phyloP scores from a whole-genome alignment of 2,329 filamentous ascomycete species.

The Ciborinia camelliae region DNA sequence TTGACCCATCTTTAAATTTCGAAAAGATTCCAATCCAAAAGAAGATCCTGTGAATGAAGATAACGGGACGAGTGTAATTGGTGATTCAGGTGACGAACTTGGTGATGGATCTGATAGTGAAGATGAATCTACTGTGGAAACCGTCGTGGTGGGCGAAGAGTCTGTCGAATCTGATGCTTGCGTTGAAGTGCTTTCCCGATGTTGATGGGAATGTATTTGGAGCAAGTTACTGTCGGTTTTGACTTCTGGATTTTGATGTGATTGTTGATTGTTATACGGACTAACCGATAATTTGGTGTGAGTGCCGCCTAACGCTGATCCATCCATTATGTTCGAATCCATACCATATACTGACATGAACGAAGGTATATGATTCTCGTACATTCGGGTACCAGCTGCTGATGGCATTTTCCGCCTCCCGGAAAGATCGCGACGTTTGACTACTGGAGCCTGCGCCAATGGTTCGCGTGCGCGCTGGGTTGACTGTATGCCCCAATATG shows the following conservation, averaged over 20 bases:
- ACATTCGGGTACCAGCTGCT: constrained; percentile 57
- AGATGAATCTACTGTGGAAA: constrained; percentile 89
- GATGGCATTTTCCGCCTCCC: constrained; percentile 53
- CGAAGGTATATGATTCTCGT: constrained; percentile 69
- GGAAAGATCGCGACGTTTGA: constrained; percentile 21
- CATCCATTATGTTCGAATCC: constrained; percentile 42
- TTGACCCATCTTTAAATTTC: constrained; percentile 39
- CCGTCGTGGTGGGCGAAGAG: constrained; percentile 90
- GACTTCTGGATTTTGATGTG: constrained; percentile 19
- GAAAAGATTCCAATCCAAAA: constrained; percentile 43
- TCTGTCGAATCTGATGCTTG: constrained; percentile 81
- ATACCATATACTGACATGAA: constrained; percentile 75
- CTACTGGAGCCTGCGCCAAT: constrained; percentile 24
- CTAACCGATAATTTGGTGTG: constrained; percentile 27
- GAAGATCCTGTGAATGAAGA: constrained; percentile 63
- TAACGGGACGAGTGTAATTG: constrained; percentile 68
- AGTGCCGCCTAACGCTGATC: constrained; percentile 23
- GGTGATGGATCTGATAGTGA: constrained; percentile 87
- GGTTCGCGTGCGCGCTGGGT: constrained; percentile 1
- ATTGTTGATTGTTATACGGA: constrained; percentile 23
- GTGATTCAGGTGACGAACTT: constrained; percentile 88
- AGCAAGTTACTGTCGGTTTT: constrained; percentile 24
- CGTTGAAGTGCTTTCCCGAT: constrained; percentile 74
- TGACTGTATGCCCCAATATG: constrained; percentile 10
- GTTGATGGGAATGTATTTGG: constrained; percentile 52